Conservation (phyloP, 2,329 filamentous ascomycete species). For the Colletotrichum scovillei region DNA sequence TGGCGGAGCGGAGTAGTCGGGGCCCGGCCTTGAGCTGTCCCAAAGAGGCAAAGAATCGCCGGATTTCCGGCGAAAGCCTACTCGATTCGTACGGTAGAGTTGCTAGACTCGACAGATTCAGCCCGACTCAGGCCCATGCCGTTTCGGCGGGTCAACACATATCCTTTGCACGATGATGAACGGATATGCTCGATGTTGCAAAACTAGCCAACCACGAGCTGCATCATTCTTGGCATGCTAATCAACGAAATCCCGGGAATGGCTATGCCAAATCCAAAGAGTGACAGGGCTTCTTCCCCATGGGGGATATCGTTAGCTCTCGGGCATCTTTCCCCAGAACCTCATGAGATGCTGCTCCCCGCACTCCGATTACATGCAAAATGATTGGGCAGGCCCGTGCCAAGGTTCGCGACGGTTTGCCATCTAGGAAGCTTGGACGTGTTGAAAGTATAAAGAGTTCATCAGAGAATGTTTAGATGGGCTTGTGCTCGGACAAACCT, state of each 20-base stretch:
- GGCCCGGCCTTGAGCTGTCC: background rate
- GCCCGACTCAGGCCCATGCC: too few species aligned
- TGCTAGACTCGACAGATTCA: too few species aligned
- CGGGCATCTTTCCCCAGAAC: background rate
- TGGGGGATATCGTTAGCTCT: conserved; percentile 12
- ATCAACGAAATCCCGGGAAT: too few species aligned
- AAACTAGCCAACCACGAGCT: background rate
- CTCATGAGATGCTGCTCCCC: background rate
- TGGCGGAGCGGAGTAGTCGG: background rate
- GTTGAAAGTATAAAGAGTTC: conserved; percentile 13
- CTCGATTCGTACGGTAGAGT: background rate
- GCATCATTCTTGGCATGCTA: background rate
- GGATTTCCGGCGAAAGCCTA: background rate
- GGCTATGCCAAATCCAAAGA: background rate
- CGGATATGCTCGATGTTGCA: background rate
- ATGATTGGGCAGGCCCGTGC: background rate
- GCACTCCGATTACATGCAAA: background rate
- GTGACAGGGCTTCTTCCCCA: background rate
- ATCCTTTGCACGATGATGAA: background rate
- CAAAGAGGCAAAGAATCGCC: background rate
- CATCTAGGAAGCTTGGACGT: background rate
- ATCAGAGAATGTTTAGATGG: background rate
- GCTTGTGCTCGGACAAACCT: background rate
- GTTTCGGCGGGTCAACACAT: background rate
- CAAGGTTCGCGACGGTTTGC: background rate